A percentile compares a stretch with the other conserved stretches of the same genome.
Evolutionary conservation across 108 stramenopile species (phyloP).

Genomic region (Nannochloropsis gaditana): DNA sequence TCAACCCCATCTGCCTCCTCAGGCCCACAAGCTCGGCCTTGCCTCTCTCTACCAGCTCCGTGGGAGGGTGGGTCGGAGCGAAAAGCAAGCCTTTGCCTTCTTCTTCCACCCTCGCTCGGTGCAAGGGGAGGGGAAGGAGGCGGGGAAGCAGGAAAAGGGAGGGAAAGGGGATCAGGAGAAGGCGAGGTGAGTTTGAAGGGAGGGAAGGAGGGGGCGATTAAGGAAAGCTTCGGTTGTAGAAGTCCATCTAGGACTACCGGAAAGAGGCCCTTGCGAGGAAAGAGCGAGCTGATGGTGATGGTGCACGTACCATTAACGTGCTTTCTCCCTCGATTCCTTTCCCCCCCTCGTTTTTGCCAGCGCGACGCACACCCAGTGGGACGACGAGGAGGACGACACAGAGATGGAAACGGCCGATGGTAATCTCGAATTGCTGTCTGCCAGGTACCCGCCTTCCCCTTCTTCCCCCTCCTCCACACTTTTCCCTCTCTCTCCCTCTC

Average conservation of each 20-base stretch:
- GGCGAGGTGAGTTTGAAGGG: not conserved
- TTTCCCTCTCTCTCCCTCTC: not conserved
- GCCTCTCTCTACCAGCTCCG: conserved; percentile 84
- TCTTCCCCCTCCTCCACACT: not conserved
- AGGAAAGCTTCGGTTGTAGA: not conserved
- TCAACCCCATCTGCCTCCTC: not conserved
- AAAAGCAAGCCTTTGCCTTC: conserved; percentile 37
- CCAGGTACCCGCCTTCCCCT: not conserved
- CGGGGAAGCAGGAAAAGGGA: not conserved
- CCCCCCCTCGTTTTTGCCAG: not conserved
- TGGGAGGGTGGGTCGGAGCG: conserved; percentile 84
- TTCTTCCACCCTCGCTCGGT: conserved; percentile 9
- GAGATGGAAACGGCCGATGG: conserved; percentile 41
- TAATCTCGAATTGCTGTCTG: not conserved
- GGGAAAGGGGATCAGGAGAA: not conserved
- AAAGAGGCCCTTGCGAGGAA: too few species aligned
- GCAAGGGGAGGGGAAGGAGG: conserved; percentile 7
- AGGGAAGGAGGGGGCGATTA: not conserved
- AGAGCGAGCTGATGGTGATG: too few species aligned
- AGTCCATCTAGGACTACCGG: too few species aligned
- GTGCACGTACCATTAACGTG: too few species aligned
- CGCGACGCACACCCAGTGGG: not conserved
- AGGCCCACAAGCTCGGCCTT: conserved; percentile 79
- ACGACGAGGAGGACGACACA: not conserved
- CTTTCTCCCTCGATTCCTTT: too few species aligned